A percentile compares a stretch with the other conserved stretches of the same genome.
These are phyloP conservation scores for Lipomyces spencermartinsiae DNA, from an alignment of 805 yeast genomes.

Conservation along the genomic window DNA sequence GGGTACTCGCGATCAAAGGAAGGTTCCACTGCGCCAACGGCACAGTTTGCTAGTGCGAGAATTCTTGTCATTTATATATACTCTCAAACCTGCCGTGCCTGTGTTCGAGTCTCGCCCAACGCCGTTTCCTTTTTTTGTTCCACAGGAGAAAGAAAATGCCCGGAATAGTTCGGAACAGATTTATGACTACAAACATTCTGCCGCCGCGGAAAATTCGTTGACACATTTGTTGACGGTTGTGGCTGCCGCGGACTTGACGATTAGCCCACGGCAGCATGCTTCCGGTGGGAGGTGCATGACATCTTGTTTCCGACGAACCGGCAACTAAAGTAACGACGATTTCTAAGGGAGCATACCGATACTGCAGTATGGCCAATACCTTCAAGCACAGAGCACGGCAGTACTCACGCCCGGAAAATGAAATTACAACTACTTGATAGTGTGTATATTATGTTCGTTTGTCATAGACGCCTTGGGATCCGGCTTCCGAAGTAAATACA, in stretches of 20 bases:
- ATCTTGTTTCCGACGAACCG: too few species aligned
- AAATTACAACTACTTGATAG: background rate
- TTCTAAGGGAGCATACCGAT: too few species aligned
- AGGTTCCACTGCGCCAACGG: slow-evolving; percentile 29
- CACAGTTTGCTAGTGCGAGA: background rate
- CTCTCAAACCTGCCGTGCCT: background rate
- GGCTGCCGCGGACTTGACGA: too few species aligned
- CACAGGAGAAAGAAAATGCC: too few species aligned
- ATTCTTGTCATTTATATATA: slow-evolving; percentile 8
- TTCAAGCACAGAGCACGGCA: too few species aligned
- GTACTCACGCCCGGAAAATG: background rate
- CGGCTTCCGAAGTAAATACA: background rate
- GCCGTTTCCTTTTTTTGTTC: background rate
- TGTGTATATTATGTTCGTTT: background rate
- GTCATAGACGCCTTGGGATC: background rate
- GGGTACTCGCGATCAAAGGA: slow-evolving; percentile 35
- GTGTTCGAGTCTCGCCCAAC: background rate
- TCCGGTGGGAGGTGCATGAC: too few species aligned
- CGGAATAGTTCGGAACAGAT: background rate
- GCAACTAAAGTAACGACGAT: too few species aligned
- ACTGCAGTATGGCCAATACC: too few species aligned
- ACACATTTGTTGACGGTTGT: too few species aligned
- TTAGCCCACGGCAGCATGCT: too few species aligned
- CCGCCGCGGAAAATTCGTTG: background rate
- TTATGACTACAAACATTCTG: background rate